phyloP scores from a whole-genome alignment of 495 filamentous ascomycete genomes.

The Amphirosellinia nigrospora region DNA sequence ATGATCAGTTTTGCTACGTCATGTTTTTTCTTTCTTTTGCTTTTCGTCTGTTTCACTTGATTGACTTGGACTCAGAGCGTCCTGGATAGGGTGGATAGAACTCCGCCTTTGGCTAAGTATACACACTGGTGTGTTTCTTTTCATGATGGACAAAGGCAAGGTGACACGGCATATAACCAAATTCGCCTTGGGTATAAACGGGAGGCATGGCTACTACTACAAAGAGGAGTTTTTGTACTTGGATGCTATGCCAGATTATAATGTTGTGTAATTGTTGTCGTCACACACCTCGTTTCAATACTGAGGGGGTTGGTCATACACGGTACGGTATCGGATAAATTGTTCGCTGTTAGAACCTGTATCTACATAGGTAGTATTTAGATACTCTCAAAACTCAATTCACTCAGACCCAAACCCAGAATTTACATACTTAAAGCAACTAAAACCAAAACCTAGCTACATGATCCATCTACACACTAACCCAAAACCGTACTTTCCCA shows the following conservation, averaged over 20 bases:
- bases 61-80: not conserved
- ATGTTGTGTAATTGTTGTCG: not conserved
- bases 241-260: not conserved
- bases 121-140: not conserved
- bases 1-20: not conserved
- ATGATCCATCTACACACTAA: not conserved
- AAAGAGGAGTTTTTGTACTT: not conserved
- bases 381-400: not conserved
- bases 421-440: too few relatives aligned
- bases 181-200: not conserved
- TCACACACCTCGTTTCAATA: not conserved
- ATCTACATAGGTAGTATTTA: not conserved
- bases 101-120: not conserved
- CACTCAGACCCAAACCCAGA: too few relatives aligned
- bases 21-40: not conserved
- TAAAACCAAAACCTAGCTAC: too few relatives aligned
- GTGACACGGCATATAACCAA: not conserved
- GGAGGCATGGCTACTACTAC: not conserved
- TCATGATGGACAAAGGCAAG: not conserved
- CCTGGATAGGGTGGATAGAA: not conserved
- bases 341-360: too few relatives aligned
- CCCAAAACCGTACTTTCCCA: too few relatives aligned
- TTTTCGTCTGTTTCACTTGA: not conserved
- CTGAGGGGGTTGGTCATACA: not conserved
- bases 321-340: not conserved